These are phyloP conservation scores for Akanthomyces dipterigenus DNA, from an alignment of 2,329 filamentous ascomycete genomes.

Conservation along the genomic window DNA sequence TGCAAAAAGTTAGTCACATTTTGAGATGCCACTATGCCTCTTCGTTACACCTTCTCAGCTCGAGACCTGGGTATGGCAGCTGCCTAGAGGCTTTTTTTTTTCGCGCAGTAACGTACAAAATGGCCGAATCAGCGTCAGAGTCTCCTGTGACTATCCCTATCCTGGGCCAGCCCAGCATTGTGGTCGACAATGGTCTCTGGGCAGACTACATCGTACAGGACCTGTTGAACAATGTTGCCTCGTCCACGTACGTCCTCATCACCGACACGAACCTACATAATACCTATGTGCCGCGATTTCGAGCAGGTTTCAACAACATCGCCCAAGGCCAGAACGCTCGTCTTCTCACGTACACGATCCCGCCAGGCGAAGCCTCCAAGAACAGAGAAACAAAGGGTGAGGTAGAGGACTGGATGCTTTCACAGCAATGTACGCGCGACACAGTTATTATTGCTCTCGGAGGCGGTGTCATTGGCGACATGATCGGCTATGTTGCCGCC, in stretches of 20 bases:
- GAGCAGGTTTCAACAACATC: constrained; percentile 31
- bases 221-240: constrained; percentile 67
- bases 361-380: constrained; percentile 91
- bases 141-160: constrained; percentile 64
- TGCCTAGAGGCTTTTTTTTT: background rate
- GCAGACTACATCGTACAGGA: constrained; percentile 73
- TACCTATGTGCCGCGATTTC: constrained; percentile 74
- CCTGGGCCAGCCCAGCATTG: constrained; percentile 80
- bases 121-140: constrained; percentile 15
- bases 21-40: background rate
- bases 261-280: constrained; percentile 89
- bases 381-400: constrained; percentile 87
- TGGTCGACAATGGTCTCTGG: constrained; percentile 90
- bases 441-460: constrained; percentile 92
- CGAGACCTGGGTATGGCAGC: background rate
- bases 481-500: constrained; percentile 95
- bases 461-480: constrained; percentile 93
- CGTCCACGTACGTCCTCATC: constrained; percentile 91
- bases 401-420: constrained; percentile 96
- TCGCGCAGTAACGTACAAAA: constrained; percentile 1
- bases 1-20: constrained; percentile 6
- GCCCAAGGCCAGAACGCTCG: constrained; percentile 40
- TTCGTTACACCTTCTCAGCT: background rate
- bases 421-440: constrained; percentile 86
- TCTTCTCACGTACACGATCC: constrained; percentile 77